Percentiles rank a stretch among this genome's conserved stretches.
These are phyloP conservation scores for Boletus sensibilis DNA, from an alignment of 768 basidiomycete genomes.

Conservation along the genomic window DNA sequence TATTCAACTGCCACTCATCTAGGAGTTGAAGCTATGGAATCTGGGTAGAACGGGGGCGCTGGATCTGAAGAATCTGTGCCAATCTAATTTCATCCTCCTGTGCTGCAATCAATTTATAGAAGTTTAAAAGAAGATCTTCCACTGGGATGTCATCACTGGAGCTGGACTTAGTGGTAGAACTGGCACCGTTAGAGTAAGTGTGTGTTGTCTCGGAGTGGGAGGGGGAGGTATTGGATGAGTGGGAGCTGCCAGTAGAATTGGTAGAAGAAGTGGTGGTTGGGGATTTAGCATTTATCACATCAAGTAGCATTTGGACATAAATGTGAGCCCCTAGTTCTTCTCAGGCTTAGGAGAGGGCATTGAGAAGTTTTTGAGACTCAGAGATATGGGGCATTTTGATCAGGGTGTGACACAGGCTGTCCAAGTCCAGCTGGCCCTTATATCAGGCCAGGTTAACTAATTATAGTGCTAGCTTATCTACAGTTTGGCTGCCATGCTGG, in stretches of 20 bases:
- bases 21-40: neutral
- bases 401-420: no score
- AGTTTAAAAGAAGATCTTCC: neutral
- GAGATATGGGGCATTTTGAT: neutral
- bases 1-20: neutral
- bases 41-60: neutral
- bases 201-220: neutral
- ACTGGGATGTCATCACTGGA: neutral
- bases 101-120: neutral
- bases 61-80: neutral
- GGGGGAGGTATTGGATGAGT: no score
- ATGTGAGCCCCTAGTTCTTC: neutral
- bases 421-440: no score
- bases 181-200: no score
- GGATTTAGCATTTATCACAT: neutral
- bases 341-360: neutral
- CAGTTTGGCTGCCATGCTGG: no score
- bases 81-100: neutral
- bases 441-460: no score
- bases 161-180: no score
- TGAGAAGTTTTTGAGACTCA: neutral
- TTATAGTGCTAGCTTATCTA: no score
- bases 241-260: neutral
- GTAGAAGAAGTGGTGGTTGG: neutral
- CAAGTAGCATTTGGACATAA: neutral